Conservation (phyloP, 805 yeast species). For the Candida namnaoensis region DNA sequence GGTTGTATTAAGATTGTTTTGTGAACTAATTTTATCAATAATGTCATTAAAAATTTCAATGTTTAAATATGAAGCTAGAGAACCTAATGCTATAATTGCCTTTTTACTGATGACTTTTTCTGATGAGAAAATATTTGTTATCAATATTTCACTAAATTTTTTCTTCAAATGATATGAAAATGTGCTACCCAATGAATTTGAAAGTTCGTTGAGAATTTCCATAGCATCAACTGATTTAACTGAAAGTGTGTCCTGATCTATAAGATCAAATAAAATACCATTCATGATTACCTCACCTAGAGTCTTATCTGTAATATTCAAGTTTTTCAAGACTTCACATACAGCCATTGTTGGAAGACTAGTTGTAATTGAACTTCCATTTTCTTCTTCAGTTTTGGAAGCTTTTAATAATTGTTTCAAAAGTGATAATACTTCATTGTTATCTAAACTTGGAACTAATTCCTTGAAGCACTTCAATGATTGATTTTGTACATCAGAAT, state of each 20-base stretch:
- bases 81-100: constrained; percentile 38
- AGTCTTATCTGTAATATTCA: constrained; percentile 13
- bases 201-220: constrained; percentile 51
- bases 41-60: constrained; percentile 15
- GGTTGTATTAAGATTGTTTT: constrained; percentile 11
- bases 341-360: constrained; percentile 19
- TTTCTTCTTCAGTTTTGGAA: constrained; percentile 7
- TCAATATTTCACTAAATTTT: constrained; percentile 24
- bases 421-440: constrained; percentile 13
- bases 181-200: constrained; percentile 37
- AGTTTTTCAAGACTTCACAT: constrained; percentile 15
- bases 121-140: constrained; percentile 28
- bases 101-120: constrained; percentile 41
- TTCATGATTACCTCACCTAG: constrained; percentile 23
- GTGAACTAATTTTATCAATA: constrained; percentile 11
- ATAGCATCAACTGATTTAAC: constrained; percentile 40
- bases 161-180: constrained; percentile 17
- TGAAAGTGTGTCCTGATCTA: constrained; percentile 21
- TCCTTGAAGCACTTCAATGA: constrained; percentile 54
- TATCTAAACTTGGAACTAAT: constrained; percentile 15
- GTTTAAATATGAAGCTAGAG: constrained; percentile 23
- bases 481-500: constrained; percentile 67
- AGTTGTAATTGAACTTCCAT: constrained; percentile 16
- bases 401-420: constrained; percentile 5
- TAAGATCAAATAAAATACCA: constrained; percentile 28